Conservation (phyloP, 345 rosid species). For the Psidium guajava region DNA sequence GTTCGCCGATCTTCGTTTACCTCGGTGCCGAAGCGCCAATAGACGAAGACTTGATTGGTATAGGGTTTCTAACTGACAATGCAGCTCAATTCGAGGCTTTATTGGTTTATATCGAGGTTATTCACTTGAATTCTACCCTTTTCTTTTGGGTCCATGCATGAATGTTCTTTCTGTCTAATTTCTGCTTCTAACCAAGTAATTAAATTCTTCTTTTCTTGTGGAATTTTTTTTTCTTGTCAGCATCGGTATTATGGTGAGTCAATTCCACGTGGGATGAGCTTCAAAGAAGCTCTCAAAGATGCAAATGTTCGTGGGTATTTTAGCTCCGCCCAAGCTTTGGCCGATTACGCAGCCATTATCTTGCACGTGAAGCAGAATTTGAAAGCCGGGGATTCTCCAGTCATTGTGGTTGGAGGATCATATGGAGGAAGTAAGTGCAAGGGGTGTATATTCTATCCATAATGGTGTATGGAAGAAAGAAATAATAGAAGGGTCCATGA, state of each 20-base stretch:
- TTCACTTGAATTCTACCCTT: background rate
- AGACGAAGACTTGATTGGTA: fast-evolving
- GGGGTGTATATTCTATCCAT: background rate
- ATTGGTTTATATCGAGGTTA: background rate
- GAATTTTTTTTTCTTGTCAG: background rate
- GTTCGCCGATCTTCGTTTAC: background rate
- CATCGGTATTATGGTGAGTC: background rate
- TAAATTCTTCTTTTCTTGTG: background rate
- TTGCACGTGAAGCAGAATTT: background rate
- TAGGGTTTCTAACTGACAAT: background rate
- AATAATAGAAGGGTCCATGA: background rate
- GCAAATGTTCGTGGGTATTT: background rate
- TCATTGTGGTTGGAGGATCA: background rate
- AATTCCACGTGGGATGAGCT: background rate
- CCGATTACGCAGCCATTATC: background rate
- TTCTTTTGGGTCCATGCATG: background rate
- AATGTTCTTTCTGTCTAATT: background rate
- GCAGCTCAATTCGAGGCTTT: background rate
- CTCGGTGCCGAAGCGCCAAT: background rate
- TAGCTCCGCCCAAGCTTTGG: background rate
- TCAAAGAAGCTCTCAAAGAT: background rate
- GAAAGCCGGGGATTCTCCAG: background rate
- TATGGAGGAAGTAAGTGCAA: background rate
- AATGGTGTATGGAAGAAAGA: background rate
- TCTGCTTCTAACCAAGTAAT: background rate